phyloP scores from a whole-genome alignment of 2,329 filamentous ascomycete genomes.

The Pyrenophora graminea region DNA sequence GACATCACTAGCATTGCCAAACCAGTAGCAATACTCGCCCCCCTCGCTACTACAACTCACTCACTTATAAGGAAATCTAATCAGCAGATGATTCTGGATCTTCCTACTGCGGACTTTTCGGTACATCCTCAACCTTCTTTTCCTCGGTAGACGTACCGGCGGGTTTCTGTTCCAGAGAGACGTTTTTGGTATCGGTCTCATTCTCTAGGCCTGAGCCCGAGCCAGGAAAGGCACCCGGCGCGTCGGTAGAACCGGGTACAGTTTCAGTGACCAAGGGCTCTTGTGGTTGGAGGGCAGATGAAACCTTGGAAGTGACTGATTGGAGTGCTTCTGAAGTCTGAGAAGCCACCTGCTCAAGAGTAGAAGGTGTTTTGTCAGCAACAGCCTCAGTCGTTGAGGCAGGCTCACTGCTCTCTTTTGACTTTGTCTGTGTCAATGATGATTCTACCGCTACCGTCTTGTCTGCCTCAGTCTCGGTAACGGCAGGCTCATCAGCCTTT shows the following conservation, averaged over 20 bases:
- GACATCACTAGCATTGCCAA: too few species aligned
- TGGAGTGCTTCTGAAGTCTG: constrained; percentile 3
- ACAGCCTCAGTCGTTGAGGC: constrained; percentile 5
- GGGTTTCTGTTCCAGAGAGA: constrained; percentile 13
- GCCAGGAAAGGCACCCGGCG: constrained; percentile 28
- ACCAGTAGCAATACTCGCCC: too few species aligned
- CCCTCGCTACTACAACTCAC: background rate
- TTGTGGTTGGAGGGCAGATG: constrained; percentile 6
- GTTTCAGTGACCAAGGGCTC: constrained; percentile 19
- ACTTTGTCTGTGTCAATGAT: constrained; percentile 6
- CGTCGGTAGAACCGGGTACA: constrained; percentile 20
- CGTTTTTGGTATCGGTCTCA: constrained; percentile 1
- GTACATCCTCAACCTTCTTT: constrained; percentile 6
- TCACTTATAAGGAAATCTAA: background rate
- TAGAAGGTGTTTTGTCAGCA: background rate
- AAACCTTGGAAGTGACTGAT: constrained; percentile 4
- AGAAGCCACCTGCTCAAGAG: constrained; percentile 7
- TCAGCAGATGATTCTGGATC: constrained; percentile 8
- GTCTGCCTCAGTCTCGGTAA: constrained; percentile 8
- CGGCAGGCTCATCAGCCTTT: constrained; percentile 8
- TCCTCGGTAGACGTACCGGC: background rate
- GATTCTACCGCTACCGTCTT: constrained; percentile 9
- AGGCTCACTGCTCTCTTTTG: constrained; percentile 9
- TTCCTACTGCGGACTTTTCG: constrained; percentile 6
- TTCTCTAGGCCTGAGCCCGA: constrained; percentile 13